Evolutionary conservation across 345 rosid genomes (phyloP).

Genomic region (Eutrema heterophyllum): DNA sequence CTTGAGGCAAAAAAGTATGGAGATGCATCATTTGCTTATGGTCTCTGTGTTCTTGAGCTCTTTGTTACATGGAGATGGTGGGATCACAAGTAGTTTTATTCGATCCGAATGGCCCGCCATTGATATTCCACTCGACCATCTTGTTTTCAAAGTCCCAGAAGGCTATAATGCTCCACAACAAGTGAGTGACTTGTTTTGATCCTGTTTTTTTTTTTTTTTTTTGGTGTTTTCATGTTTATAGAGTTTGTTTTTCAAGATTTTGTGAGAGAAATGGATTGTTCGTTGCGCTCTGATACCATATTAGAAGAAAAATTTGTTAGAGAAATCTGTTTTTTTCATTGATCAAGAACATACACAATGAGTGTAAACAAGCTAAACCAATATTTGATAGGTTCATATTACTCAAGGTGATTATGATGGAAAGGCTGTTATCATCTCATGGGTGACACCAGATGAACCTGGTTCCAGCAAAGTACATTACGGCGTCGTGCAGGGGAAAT

Average conservation of each 20-base stretch:
- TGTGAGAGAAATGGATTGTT: too few species aligned
- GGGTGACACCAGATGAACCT: constrained; percentile 78
- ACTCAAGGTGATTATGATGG: constrained; percentile 96
- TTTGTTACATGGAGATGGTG: constrained; percentile 43
- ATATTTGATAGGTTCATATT: constrained; percentile 41
- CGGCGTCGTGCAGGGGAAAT: constrained; percentile 44
- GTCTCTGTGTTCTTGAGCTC: constrained; percentile 35
- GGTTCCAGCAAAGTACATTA: constrained; percentile 56
- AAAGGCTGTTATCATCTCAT: constrained; percentile 77
- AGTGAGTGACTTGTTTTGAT: constrained; percentile 21
- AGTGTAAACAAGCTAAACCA: background rate
- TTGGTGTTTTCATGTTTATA: too few species aligned
- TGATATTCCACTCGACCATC: constrained; percentile 76
- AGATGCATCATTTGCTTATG: constrained; percentile 23
- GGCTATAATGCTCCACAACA: constrained; percentile 94
- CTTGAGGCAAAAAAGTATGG: background rate
- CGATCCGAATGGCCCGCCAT: constrained; percentile 81
- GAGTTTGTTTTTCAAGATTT: too few species aligned
- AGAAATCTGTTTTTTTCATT: background rate
- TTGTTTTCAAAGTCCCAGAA: constrained; percentile 62
- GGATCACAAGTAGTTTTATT: constrained; percentile 60
- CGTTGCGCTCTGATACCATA: background rate
- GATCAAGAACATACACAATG: too few species aligned
- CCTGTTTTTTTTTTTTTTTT: background rate
- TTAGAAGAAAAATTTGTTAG: background rate